These are phyloP conservation scores for Nicotiana paniculata DNA, from an alignment of 257 asterid species.

Conservation along the genomic window DNA sequence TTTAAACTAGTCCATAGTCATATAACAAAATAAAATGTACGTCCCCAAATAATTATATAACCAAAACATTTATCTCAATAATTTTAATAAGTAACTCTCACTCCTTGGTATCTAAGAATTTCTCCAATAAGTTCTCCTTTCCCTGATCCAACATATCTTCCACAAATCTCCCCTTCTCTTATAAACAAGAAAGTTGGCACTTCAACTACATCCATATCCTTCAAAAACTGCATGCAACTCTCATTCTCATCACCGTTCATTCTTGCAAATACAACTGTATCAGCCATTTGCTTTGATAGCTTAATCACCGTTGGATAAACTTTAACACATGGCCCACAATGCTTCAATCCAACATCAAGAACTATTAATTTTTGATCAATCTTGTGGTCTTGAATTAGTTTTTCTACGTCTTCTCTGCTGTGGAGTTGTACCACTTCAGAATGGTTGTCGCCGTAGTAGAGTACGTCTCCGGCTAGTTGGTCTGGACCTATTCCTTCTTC, in stretches of 20 bases:
- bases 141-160: slow-evolving; percentile 95
- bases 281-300: slow-evolving; percentile 77
- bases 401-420: slow-evolving; percentile 66
- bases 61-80: not conserved
- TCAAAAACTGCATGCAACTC: slow-evolving; percentile 88
- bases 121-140: slow-evolving; percentile 98
- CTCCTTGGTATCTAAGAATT: slow-evolving; percentile 89
- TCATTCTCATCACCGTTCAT: slow-evolving; percentile 98
- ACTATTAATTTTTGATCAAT: slow-evolving; percentile 53
- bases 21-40: not conserved
- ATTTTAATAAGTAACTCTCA: slow-evolving; percentile 51
- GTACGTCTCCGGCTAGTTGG: slow-evolving; percentile 72
- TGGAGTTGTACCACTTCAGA: slow-evolving; percentile 82
- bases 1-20: not conserved
- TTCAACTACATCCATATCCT: slow-evolving; percentile 76
- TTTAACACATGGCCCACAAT: slow-evolving; percentile 97
- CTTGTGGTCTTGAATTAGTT: slow-evolving; percentile 49
- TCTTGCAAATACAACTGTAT: slow-evolving; percentile 72
- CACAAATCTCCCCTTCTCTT: slow-evolving; percentile 66
- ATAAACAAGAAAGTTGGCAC: slow-evolving; percentile 96
- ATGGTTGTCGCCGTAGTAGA: slow-evolving; percentile 92
- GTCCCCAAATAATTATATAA: not conserved
- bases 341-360: slow-evolving; percentile 85
- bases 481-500: slow-evolving; percentile 92
- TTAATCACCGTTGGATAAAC: slow-evolving; percentile 88